Evolutionary conservation across 768 basidiomycete species (phyloP).

Genomic region (Tulasnella sp.): DNA sequence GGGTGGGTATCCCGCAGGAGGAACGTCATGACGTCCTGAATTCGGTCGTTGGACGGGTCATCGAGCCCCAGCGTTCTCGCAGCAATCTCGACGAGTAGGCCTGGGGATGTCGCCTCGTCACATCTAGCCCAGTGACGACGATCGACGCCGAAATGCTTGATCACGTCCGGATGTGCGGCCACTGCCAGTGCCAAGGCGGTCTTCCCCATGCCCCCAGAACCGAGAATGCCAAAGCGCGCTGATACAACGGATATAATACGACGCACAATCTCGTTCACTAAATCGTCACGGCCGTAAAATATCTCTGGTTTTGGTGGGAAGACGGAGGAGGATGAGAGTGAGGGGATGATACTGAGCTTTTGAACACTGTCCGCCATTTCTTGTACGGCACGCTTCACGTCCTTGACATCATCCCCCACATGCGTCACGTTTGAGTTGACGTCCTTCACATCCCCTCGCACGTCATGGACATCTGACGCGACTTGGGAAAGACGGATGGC

Average conservation of each 20-base stretch:
- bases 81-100: slow-evolving; percentile 24
- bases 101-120: slow-evolving; percentile 24
- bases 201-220: slow-evolving; percentile 33
- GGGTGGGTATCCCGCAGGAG: slow-evolving; percentile 22
- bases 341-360: no score
- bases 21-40: slow-evolving; percentile 21
- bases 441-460: no score
- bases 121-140: slow-evolving; percentile 29
- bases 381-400: no score
- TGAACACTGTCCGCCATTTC: no score
- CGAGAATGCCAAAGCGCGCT: slow-evolving; percentile 20
- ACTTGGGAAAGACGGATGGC: no score
- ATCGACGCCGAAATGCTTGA: slow-evolving; percentile 21
- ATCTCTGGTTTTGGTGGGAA: no score
- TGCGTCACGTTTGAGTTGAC: no score
- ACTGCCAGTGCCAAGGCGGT: slow-evolving; percentile 30
- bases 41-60: slow-evolving; percentile 20
- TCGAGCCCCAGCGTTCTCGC: slow-evolving; percentile 22
- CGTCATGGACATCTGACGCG: no score
- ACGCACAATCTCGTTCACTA: no score
- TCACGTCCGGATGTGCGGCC: slow-evolving; percentile 22
- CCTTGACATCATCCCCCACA: no score
- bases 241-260: not conserved
- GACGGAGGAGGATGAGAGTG: no score
- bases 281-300: no score